Evolutionary conservation across 75 land plant species (phyloP), one percentile per base, ranked within the genome.

Genomic region (Chamaecyparis obtusa): DNA sequence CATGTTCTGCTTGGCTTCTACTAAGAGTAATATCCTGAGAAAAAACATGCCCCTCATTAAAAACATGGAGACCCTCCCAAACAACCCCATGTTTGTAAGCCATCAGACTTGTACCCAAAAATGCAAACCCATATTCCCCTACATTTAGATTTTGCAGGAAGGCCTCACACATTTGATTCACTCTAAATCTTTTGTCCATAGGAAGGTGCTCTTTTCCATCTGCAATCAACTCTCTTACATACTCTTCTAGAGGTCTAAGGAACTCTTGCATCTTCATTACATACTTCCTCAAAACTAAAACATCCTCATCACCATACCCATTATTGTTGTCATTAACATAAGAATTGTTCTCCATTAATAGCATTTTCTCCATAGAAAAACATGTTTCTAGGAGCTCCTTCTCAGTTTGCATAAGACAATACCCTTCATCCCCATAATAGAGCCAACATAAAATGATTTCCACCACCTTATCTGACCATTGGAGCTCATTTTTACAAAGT

Each of bases 341-440:
- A 60, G 6, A 19, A 60, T 60, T 21, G 27, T 64, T 24, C 46
- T 79, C 46, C 49, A 21, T 8, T 24, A n/a, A 79, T 7, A 79
- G 41, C 82, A 80, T 41, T 24, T 24, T 41, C 46, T 80, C 49
- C 48, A 80, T 11, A 9, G 83, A 27, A 80, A 9, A 36, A 19
- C 30, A 17, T 21, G 83, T 80, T 80, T 80, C 21, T 21, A 80
- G 49, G 30, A 80, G 51, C 48, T 80, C 51, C 51, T 80, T 10
- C 48, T 80, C 83, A 43, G 51, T 80, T 44, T 80, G 83, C 27
- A 80, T 80, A 44, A 80, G 48, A 24, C 83, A 80, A 27, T 80
- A 80, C 2, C 49, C 83, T 43, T 43, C 49, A 80, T 80, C 49
- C 48, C 8, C 83, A 24, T 49, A 80, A 39, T n/a, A n/a, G n/a